Base-by-base conservation (phyloP, 2,329 filamentous ascomycete genomes). In the Cercospora canescens region DNA sequence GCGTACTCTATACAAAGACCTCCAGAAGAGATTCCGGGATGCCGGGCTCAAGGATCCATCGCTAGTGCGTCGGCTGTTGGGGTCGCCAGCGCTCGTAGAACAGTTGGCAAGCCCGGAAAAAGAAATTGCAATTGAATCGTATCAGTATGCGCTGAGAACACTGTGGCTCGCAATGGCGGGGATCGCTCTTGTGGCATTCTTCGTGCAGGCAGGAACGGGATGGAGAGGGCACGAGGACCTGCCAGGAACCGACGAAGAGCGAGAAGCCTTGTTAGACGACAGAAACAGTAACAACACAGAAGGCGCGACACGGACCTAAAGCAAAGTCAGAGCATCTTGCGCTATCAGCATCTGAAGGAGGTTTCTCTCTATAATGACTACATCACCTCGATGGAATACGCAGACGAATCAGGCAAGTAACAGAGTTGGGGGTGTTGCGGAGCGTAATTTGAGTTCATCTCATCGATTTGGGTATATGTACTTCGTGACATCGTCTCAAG, bases 161-260 rank as follows among this genome's bases (percentile, higher is more conserved):
- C 74, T 89, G 48, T 88, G 87, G 69, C 65, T 87, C 28, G 82
- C 81, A 5, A 85, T 82, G 0, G 81, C 82, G 16, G 81, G 77
- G 0, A 70, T 89, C 57, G 83, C 83, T 1, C 64, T 85, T 12
- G 57, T 81, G 2, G 83, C 86, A 69, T 78, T 84, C 1, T 69
- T 84, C 2, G 75, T 87, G 16, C 87, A 89, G 72, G 87, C 87
- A 5, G 82, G 82, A 1, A 86, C 86, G 1, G 87, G 87, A 2
- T 88, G 86, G 86, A 68, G 30, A 65, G 67, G 45, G 6, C 6
- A 30, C 21, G 5, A 28, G 1, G 24, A 52, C 4, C 26, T 9
- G 9, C 21, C 21, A 9, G 45, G 26, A 6, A 30, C 45, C 14
- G 45, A n/a, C 14, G 24, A 52, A 28, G 45, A 52, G 45, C 45